Percentiles rank a stretch among this genome's conserved stretches.
Conservation (phyloP, 2,329 filamentous ascomycete genomes). For the Calonectria pseudoreteaudii region DNA sequence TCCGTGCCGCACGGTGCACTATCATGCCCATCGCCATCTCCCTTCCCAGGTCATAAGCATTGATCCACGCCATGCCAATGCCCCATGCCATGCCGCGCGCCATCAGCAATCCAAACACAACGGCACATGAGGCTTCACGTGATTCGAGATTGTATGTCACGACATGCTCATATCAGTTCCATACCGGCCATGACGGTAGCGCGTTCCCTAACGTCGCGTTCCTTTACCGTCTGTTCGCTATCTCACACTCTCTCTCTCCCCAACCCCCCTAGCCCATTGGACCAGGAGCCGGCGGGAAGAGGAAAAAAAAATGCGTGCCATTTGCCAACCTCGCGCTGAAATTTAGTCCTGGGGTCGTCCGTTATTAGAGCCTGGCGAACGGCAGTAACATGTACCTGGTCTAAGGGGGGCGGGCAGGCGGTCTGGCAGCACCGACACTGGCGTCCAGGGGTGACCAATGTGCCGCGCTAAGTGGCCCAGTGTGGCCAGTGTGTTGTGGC, state of each 20-base stretch:
- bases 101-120: constrained; percentile 5
- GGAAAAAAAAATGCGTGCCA: not conserved
- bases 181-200: not conserved
- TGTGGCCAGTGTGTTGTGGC: constrained; percentile 12
- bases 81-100: constrained; percentile 8
- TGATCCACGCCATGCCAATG: constrained; percentile 11
- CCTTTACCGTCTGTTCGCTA: not conserved
- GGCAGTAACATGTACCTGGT: constrained; percentile 22
- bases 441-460: constrained; percentile 27
- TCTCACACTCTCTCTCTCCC: not conserved
- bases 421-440: constrained; percentile 41
- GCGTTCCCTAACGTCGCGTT: not conserved
- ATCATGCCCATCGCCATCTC: constrained; percentile 22
- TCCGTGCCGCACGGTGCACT: constrained; percentile 14
- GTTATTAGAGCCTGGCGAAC: constrained; percentile 28
- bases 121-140: constrained; percentile 15
- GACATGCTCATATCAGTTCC: constrained; percentile 6
- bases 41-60: constrained; percentile 9
- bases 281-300: not conserved
- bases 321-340: constrained; percentile 28
- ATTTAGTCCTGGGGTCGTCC: constrained; percentile 32
- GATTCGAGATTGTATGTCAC: not conserved
- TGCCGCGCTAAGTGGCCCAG: constrained; percentile 1
- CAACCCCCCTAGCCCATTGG: not conserved
- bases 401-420: constrained; percentile 41